Evolutionary conservation across 2,329 filamentous ascomycete genomes (phyloP).

Genomic region (Neophaeococcomyces mojaviensis): DNA sequence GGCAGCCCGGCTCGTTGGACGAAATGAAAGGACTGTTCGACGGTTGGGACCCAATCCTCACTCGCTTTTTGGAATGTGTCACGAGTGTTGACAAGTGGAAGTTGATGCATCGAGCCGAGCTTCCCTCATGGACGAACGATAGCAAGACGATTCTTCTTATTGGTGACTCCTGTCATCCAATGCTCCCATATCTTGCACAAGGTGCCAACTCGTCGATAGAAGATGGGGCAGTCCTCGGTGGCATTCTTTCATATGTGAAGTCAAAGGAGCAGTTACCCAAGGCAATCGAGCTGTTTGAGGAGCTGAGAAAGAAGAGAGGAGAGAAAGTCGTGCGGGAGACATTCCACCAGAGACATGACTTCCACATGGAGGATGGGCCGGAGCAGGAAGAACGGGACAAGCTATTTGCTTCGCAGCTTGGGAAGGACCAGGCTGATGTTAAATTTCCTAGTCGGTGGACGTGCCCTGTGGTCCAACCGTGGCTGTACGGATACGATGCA

Average conservation of each 20-base stretch:
- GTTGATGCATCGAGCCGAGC: slow-evolving; percentile 13
- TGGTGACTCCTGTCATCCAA: slow-evolving; percentile 41
- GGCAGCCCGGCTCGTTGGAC: slow-evolving; percentile 20
- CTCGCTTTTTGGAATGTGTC: slow-evolving; percentile 22
- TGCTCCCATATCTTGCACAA: slow-evolving; percentile 32
- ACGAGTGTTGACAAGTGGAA: slow-evolving; percentile 23
- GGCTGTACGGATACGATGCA: slow-evolving; percentile 59
- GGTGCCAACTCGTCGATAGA: slow-evolving; percentile 28
- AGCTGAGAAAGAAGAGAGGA: slow-evolving; percentile 32
- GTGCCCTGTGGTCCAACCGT: slow-evolving; percentile 55
- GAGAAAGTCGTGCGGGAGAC: slow-evolving; percentile 32
- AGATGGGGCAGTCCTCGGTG: slow-evolving; percentile 27
- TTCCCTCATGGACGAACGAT: slow-evolving; percentile 15
- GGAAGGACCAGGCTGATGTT: slow-evolving; percentile 35
- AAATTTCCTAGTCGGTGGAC: slow-evolving; percentile 59
- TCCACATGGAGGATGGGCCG: slow-evolving; percentile 34
- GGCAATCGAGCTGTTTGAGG: slow-evolving; percentile 30
- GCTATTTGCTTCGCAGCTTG: slow-evolving; percentile 50
- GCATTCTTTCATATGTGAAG: slow-evolving; percentile 26
- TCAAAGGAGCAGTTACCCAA: slow-evolving; percentile 23
- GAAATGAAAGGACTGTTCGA: slow-evolving; percentile 28
- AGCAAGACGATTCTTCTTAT: slow-evolving; percentile 28
- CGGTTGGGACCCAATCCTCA: slow-evolving; percentile 28
- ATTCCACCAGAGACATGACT: slow-evolving; percentile 27
- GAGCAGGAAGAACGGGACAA: slow-evolving; percentile 34